A percentile compares a stretch with the other conserved stretches of the same genome.
These are phyloP conservation scores for Carex sylvatica DNA, from an alignment of 202 grass and related monocot species.

Conservation along the genomic window DNA sequence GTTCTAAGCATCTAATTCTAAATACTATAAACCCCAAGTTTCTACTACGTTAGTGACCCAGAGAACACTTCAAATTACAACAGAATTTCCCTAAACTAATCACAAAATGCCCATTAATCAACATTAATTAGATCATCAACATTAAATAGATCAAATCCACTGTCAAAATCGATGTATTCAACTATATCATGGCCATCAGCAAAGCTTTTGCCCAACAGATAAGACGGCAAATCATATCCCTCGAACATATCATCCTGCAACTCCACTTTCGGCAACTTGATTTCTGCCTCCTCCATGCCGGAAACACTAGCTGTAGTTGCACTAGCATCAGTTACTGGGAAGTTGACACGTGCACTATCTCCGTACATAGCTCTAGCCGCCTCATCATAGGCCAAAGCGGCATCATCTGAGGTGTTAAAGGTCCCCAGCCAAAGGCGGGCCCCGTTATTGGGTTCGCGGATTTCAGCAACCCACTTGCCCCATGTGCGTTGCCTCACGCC, in stretches of 20 bases:
- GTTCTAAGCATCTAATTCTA: constrained; percentile 3
- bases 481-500: constrained; percentile 67
- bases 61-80: background rate
- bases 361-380: constrained; percentile 48
- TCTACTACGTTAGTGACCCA: background rate
- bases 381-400: constrained; percentile 57
- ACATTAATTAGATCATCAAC: background rate
- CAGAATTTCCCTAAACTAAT: background rate
- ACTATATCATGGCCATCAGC: constrained; percentile 29
- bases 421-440: constrained; percentile 71
- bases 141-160: constrained; percentile 8
- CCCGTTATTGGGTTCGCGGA: constrained; percentile 45
- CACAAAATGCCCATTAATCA: background rate
- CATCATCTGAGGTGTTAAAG: constrained; percentile 46
- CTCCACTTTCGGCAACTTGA: constrained; percentile 17
- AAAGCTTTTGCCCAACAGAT: background rate
- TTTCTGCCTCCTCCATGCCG: constrained; percentile 15
- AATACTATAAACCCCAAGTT: background rate
- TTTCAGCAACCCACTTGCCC: constrained; percentile 76
- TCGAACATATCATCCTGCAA: background rate
- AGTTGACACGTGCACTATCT: constrained; percentile 33
- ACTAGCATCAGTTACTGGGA: constrained; percentile 6
- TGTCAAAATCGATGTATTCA: constrained; percentile 33
- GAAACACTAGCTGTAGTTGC: background rate
- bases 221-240: constrained; percentile 14